Evolutionary conservation across 2,329 filamentous ascomycete genomes (phyloP).

Genomic region (Pseudogymnoascus sp.): DNA sequence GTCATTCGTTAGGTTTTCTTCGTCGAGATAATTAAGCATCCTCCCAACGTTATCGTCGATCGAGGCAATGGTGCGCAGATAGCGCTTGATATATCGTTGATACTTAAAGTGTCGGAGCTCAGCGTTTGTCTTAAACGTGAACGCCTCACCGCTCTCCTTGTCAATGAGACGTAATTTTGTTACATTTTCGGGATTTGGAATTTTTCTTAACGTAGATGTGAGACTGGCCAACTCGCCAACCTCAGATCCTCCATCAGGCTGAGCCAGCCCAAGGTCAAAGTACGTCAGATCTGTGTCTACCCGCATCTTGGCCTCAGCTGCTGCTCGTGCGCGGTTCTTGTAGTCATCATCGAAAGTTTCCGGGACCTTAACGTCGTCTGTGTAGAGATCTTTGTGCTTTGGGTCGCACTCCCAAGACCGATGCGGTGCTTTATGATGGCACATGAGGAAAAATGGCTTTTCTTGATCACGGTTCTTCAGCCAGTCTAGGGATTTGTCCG

Average conservation of each 20-base stretch:
- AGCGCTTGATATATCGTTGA: constrained; percentile 49
- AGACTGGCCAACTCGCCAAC: constrained; percentile 33
- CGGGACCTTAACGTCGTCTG: constrained; percentile 38
- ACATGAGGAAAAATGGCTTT: constrained; percentile 47
- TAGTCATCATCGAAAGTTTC: constrained; percentile 48
- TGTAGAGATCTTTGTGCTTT: constrained; percentile 42
- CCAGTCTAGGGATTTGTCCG: constrained; percentile 40
- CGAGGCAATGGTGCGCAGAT: constrained; percentile 43
- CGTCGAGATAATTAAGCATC: constrained; percentile 40
- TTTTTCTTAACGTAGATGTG: constrained; percentile 28
- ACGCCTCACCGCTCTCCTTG: constrained; percentile 39
- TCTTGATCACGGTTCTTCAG: constrained; percentile 30
- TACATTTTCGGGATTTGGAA: constrained; percentile 31
- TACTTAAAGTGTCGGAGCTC: constrained; percentile 47
- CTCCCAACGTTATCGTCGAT: constrained; percentile 46
- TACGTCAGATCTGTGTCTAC: constrained; percentile 46
- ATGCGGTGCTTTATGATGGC: constrained; percentile 49
- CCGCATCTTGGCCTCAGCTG: constrained; percentile 43
- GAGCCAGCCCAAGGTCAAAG: constrained; percentile 42
- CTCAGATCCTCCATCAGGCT: constrained; percentile 40
- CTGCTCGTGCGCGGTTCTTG: constrained; percentile 44
- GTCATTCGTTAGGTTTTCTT: constrained; percentile 35
- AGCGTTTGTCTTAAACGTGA: constrained; percentile 35
- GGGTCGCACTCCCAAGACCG: constrained; percentile 43
- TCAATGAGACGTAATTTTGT: constrained; percentile 34